Conservation (phyloP, 2,329 filamentous ascomycete genomes). For the Penicillium sp. region DNA sequence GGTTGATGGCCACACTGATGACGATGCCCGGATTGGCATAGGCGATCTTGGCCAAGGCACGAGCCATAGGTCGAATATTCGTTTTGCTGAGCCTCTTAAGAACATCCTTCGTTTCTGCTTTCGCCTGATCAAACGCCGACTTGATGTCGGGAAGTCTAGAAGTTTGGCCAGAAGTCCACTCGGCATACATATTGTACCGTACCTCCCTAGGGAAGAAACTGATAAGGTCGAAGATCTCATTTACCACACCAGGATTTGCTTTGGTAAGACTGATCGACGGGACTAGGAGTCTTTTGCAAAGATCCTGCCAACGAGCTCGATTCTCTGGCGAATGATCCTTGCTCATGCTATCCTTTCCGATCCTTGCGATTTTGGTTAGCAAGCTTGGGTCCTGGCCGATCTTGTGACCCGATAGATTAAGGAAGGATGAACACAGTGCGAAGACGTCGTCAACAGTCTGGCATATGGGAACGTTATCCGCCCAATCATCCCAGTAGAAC, state of each 20-base stretch:
- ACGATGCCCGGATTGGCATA: constrained; percentile 84
- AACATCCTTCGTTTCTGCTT: constrained; percentile 69
- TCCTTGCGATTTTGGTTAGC: constrained; percentile 71
- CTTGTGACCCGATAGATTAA: constrained; percentile 78
- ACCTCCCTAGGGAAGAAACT: constrained; percentile 65
- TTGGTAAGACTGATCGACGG: constrained; percentile 80
- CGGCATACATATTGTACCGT: constrained; percentile 81
- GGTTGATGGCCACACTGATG: constrained; percentile 76
- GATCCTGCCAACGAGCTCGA: constrained; percentile 67
- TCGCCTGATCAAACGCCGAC: constrained; percentile 66
- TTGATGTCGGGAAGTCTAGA: constrained; percentile 70
- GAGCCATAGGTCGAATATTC: constrained; percentile 76
- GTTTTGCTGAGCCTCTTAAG: constrained; percentile 84
- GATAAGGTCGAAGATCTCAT: constrained; percentile 77
- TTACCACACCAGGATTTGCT: constrained; percentile 72
- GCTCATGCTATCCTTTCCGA: constrained; percentile 66
- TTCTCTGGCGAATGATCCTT: constrained; percentile 65
- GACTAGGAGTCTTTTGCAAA: constrained; percentile 77
- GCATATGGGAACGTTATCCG: constrained; percentile 83
- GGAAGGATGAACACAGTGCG: constrained; percentile 69
- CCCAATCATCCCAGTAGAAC: constrained; percentile 97
- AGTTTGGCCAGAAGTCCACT: constrained; percentile 76
- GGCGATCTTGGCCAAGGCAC: constrained; percentile 79
- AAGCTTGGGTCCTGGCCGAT: constrained; percentile 76
- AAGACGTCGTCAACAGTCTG: constrained; percentile 87